Evolutionary conservation across 1,284 basidiomycete genomes (phyloP), one percentile per base, ranked within the genome.

Genomic region (Cutaneotrichosporon cutaneum): DNA sequence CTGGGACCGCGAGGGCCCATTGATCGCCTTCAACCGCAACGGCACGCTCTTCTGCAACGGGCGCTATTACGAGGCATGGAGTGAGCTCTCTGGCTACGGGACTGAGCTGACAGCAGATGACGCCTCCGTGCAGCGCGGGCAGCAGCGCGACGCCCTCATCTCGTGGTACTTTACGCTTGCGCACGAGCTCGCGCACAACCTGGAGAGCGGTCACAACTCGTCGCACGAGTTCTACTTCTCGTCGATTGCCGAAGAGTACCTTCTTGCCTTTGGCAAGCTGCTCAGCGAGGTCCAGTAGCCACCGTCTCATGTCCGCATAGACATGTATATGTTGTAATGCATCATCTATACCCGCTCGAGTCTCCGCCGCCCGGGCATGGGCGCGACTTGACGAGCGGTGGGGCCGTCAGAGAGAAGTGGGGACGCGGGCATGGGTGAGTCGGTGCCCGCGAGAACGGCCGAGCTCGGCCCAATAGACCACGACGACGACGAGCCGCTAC

Each of bases 141-240:
- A 59, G 13, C 14, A 10, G 36, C 16, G n/a, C 16, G 51, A 57
- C 3, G 90, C 94, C 2, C 86, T 88, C 61, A 88, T 91, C 51
- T 93, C 90, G 21, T 83, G 90, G 87, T 97, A 90, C 75, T 92
- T 94, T 71, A 89, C 90, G 1, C 82, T 97, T 10, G 94, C 94
- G 0, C 95, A 98, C 76, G 74, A 77, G 54, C 65, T 77, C 0
- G 75, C 75, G 5, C 75, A 77, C 58, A 77, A 76, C 59, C 68
- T 77, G 26, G 76, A 78, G 62, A 68, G 69, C 8, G 72, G 70
- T 10, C 82, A 83, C 66, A 82, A 83, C 65, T 70, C 80, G 0
- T 71, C 81, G 73, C 92, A 95, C 72, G 91, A 94, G 70, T 97
- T 95, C 77, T 96, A 93, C 77, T 94, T 96, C 72, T 92, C 91